A percentile compares a stretch with the other conserved stretches of the same genome.
Evolutionary conservation across 2,329 filamentous ascomycete species (phyloP).

Genomic region (Aureobasidium pullulans): DNA sequence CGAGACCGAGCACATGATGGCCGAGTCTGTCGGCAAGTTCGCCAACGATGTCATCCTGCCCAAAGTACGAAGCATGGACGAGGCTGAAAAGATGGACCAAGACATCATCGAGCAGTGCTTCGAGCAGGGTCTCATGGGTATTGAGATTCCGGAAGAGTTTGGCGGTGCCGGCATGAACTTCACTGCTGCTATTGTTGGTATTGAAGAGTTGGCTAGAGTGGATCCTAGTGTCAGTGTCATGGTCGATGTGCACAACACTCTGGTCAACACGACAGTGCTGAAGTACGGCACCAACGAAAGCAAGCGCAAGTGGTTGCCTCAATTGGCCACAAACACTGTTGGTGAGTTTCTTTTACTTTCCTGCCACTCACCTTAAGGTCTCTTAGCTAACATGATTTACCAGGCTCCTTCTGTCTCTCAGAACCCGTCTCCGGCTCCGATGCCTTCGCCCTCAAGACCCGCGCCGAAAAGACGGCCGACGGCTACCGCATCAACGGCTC

Average conservation of each 20-base stretch:
- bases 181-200: constrained; percentile 88
- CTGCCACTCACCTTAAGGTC: constrained; percentile 14
- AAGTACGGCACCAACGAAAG: constrained; percentile 71
- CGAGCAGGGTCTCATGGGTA: constrained; percentile 93
- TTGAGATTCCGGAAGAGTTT: constrained; percentile 96
- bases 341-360: constrained; percentile 33
- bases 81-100: constrained; percentile 89
- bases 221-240: constrained; percentile 93
- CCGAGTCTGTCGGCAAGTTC: constrained; percentile 84
- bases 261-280: constrained; percentile 88
- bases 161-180: constrained; percentile 99
- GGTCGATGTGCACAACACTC: constrained; percentile 95
- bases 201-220: constrained; percentile 89
- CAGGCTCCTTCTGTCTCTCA: constrained; percentile 79
- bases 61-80: constrained; percentile 94
- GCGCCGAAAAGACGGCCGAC: constrained; percentile 71
- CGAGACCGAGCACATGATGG: constrained; percentile 83
- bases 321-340: constrained; percentile 80
- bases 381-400: background rate
- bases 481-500: constrained; percentile 83
- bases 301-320: constrained; percentile 84
- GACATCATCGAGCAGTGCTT: constrained; percentile 84
- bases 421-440: constrained; percentile 91
- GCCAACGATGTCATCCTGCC: constrained; percentile 82
- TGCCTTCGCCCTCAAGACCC: constrained; percentile 89